Percentiles rank a stretch among this genome's conserved stretches.
These are phyloP conservation scores for Skeletonema potamos DNA, from an alignment of 108 stramenopile genomes.

Conservation along the genomic window DNA sequence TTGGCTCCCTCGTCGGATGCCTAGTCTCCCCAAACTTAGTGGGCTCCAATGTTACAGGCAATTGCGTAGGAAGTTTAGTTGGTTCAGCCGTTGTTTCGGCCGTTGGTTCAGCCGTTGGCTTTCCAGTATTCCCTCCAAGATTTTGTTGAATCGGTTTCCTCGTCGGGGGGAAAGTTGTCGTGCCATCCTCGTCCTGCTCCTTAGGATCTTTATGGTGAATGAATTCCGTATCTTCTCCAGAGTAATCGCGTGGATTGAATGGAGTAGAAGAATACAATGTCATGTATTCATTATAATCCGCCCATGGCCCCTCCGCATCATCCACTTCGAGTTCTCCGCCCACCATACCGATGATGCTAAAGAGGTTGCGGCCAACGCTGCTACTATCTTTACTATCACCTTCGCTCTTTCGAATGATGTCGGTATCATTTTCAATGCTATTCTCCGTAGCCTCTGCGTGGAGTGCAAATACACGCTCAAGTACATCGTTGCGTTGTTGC, in stretches of 20 bases:
- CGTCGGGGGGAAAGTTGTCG: conserved; percentile 37
- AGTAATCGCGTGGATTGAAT: conserved; percentile 22
- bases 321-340: conserved; percentile 19
- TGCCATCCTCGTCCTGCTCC: conserved; percentile 31
- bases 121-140: background rate
- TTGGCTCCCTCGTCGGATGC: no score
- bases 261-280: conserved; percentile 30
- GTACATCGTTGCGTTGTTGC: conserved; percentile 9
- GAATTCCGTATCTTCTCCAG: conserved; percentile 24
- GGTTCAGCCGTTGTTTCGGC: no score
- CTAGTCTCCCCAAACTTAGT: no score
- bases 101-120: conserved; percentile 6
- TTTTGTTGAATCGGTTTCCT: background rate
- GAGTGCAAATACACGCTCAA: conserved; percentile 9
- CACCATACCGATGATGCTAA: conserved; percentile 7
- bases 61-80: background rate
- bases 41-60: conserved; percentile 4
- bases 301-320: conserved; percentile 14
- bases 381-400: background rate
- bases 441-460: conserved; percentile 13
- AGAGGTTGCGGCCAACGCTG: conserved; percentile 9
- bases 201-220: conserved; percentile 33
- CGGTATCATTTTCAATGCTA: background rate
- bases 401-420: background rate
- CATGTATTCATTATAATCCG: background rate